Evolutionary conservation across 1,139 yeast genomes (phyloP).

Genomic region (Kodamaea anthophila): DNA sequence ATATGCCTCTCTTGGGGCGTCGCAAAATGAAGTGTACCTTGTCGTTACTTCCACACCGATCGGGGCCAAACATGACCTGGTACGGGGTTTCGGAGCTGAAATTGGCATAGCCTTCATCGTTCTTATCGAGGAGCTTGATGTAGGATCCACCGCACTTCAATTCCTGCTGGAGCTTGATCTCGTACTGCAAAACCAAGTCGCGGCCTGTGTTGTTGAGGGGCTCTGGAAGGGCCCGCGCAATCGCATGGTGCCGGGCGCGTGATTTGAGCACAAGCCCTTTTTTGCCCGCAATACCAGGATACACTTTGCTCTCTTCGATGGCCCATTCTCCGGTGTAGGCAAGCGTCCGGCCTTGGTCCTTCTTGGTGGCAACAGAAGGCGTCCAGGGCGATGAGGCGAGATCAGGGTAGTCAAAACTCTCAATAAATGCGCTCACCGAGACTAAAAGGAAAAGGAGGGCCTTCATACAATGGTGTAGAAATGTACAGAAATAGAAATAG

Average conservation of each 20-base stretch:
- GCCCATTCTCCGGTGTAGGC: constrained; percentile 71
- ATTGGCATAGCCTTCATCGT: constrained; percentile 29
- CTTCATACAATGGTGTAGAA: too few relatives aligned
- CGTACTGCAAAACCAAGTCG: constrained; percentile 81
- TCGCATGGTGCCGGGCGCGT: constrained; percentile 76
- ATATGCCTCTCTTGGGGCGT: constrained; percentile 51
- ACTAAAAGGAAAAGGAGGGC: too few relatives aligned
- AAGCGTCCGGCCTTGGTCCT: constrained; percentile 34
- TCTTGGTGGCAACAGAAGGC: constrained; percentile 51
- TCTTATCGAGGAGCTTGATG: constrained; percentile 59
- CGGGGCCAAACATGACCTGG: constrained; percentile 93
- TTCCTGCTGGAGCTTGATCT: constrained; percentile 74
- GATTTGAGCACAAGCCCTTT: constrained; percentile 70
- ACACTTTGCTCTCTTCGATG: constrained; percentile 46
- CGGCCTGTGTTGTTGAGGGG: constrained; percentile 51
- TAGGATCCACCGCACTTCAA: constrained; percentile 86
- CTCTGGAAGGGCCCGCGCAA: constrained; percentile 51
- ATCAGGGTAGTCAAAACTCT: constrained; percentile 50
- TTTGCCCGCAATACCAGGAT: constrained; percentile 58
- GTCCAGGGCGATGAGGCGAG: constrained; percentile 53
- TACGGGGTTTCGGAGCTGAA: constrained; percentile 64
- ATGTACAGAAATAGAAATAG: too few relatives aligned
- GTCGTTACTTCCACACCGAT: constrained; percentile 75
- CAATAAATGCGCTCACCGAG: constrained; percentile 67
- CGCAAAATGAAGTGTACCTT: constrained; percentile 71